A percentile compares a stretch with the other conserved stretches of the same genome.
phyloP scores from a whole-genome alignment of 345 rosid species.

The Pistacia vera region DNA sequence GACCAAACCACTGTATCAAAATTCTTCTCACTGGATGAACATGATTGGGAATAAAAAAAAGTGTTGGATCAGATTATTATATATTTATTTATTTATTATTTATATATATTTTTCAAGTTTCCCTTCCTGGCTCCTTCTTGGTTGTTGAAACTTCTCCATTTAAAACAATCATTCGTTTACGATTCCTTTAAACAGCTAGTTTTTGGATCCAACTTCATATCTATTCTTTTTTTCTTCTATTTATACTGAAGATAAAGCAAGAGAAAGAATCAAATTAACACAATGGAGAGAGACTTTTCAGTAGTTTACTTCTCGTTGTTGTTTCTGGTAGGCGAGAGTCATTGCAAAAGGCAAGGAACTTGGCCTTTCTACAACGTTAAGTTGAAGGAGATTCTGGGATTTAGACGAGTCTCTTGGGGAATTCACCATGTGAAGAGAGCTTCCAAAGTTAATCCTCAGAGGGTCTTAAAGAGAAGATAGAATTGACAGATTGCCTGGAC shows the following conservation, averaged over 20 bases:
- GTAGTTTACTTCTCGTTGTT: conserved; percentile 7
- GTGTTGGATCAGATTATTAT: neutral
- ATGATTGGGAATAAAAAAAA: conserved; percentile 16
- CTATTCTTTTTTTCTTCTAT: neutral
- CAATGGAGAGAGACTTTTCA: conserved; percentile 25
- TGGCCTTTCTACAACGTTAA: conserved; percentile 32
- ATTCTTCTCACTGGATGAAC: conserved; percentile 30
- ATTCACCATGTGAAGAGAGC: neutral
- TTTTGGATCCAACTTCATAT: neutral
- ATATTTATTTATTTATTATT: neutral
- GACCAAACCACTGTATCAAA: conserved; percentile 4
- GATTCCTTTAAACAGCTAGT: neutral
- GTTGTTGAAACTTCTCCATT: neutral
- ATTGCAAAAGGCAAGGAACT: conserved; percentile 32
- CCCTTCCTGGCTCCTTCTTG: neutral
- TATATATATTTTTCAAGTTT: neutral
- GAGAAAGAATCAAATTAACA: neutral
- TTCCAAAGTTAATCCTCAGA: conserved; percentile 11
- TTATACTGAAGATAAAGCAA: neutral
- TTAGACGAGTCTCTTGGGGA: conserved; percentile 22
- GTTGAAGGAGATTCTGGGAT: conserved; percentile 23
- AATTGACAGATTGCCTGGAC: conserved; percentile 63
- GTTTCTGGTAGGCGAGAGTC: conserved; percentile 5
- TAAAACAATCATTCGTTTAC: neutral
- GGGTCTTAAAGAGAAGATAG: conserved; percentile 53